Evolutionary conservation across 805 yeast species (phyloP), one percentile per base, ranked within the genome.

Genomic region (Torulaspora quercuum): DNA sequence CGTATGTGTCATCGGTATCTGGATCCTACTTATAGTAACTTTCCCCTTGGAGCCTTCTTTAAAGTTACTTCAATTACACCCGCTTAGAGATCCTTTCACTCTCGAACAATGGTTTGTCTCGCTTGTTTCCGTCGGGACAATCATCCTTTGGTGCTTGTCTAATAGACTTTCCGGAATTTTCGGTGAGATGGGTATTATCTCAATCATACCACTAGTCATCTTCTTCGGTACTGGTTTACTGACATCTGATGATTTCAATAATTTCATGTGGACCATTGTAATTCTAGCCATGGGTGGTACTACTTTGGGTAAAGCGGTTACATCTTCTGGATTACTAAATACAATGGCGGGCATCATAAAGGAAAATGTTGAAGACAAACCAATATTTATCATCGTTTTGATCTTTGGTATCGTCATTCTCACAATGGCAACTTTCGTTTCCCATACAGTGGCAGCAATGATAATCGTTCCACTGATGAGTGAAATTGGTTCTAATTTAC

Each of bases 211-310:
- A 7, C 74, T 90, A 53, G 73, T 88, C n/a, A 63, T 87, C n/a
- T 81, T 90, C 54, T 90, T 90, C 55, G 97, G 96, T 4, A 77
- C 95, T 0, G 96, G 97, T 1, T 63, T 89, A 12, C 67, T 90
- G 42, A 77, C 83, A 6, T 81, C 88, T 1, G 95, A 89, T 39
- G 98, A 90, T 57, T 88, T 90, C 63, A 90, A 92, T 63, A 90
- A 87, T 59, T 90, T 90, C 59, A 79, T 95, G 46, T 90, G 98
- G 98, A 88, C 95, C 4, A 92, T 90, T 50, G 92, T 92, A 7
- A 78, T 90, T 29, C 70, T 90, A 45, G 97, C 97, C 3, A 92
- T 90, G 98, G 98, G 98, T 20, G 98, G 98, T 44, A 76, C 90
- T 35, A 95, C 96, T 0, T 68, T 90, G 34, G 98, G 98, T 39